A percentile compares a stretch with the other conserved stretches of the same genome.
Conservation (phyloP, 176 grass and related monocot species). For the Thalia dealbata region DNA sequence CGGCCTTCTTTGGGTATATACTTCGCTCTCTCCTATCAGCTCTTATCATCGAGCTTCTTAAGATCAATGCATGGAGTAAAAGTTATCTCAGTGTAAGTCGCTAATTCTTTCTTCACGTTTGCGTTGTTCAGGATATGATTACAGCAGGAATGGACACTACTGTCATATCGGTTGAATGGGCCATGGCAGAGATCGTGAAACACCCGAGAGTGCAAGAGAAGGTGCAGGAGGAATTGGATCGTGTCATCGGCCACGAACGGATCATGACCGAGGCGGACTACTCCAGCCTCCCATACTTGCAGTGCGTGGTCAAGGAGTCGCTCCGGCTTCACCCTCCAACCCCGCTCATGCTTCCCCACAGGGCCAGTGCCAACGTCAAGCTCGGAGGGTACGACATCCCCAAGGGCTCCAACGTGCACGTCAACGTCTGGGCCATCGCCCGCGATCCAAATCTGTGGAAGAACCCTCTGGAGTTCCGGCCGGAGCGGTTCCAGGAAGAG, state of each 20-base stretch:
- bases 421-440: neutral
- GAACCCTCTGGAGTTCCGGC: slow-evolving; percentile 1
- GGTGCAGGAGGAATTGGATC: neutral
- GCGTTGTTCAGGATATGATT: neutral
- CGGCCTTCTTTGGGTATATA: slow-evolving; percentile 65
- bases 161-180: neutral
- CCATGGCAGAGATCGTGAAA: neutral
- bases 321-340: neutral
- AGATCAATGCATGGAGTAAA: neutral
- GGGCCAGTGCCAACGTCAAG: neutral
- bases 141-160: neutral
- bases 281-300: neutral
- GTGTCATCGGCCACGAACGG: neutral
- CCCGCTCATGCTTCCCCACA: neutral
- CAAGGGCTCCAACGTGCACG: neutral
- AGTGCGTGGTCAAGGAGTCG: neutral
- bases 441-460: neutral
- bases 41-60: no score
- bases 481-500: neutral
- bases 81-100: neutral
- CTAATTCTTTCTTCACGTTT: neutral
- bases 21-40: slow-evolving; percentile 4
- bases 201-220: neutral
- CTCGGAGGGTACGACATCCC: neutral
- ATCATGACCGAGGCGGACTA: neutral